Evolutionary conservation across 306 rosid genomes (phyloP), one percentile per base, ranked within the genome.

Genomic region (Cyclanthera cordifolia): DNA sequence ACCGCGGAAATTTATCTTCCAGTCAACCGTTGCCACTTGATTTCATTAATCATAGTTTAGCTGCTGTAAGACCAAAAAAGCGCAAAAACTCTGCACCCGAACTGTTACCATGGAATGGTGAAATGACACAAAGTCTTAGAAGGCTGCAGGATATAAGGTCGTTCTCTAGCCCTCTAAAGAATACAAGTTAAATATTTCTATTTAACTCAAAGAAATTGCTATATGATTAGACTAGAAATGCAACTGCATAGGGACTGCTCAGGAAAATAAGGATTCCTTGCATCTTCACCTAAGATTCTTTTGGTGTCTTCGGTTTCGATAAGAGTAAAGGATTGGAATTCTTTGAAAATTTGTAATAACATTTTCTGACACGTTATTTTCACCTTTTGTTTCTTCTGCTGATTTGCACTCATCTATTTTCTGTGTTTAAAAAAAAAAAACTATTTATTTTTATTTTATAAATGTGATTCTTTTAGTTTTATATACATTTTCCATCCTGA

Each of bases 101-200:
- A 73, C 88, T 92, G 68, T 70, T 73, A 25, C 85, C 97, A 16
- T 92, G 95, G 95, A 83, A 84, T 77, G 80, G 80, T 71, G 93
- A 89, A 80, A 37, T 89, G 83, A 76, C 63, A 16, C 78, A 74
- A 75, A 82, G 78, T 66, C 76, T 84, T 75, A 80, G 77, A 65
- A 80, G 86, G 92, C 89, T 87, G 79, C 83, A 37, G 57, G 82
- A 75, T 74, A 84, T 89, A 82, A 92, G 96, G 97, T 92, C 53
- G 72, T 75, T 77, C 60, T 60, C 80, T 28, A 53, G 6, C 34
- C 49, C 32, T 50, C 34, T 30, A 20, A 48, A 19, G 17, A 24
- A 24, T 20, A 14, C 2, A 24, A 66, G 27, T 21, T 21, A 64
- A 64, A 0, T 37, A n/a, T 17, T 37, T 60, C n/a, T 34, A 63